A percentile compares a stretch with the other conserved stretches of the same genome.
Evolutionary conservation across 2,329 filamentous ascomycete genomes (phyloP).

Genomic region (Didymella segeticola): DNA sequence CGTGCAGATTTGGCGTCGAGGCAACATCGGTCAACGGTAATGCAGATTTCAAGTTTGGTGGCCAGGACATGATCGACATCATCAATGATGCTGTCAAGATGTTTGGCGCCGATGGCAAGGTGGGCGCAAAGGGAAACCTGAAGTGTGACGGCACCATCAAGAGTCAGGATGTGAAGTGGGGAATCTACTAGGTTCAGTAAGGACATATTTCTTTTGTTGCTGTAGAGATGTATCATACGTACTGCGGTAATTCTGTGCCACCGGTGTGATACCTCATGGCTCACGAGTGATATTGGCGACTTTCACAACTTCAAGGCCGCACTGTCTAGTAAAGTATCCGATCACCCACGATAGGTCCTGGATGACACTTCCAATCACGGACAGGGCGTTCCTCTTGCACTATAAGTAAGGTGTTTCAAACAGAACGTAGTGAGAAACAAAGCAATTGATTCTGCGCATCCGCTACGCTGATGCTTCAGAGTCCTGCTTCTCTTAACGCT

Average conservation of each 20-base stretch:
- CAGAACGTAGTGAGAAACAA: background rate
- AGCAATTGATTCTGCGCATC: background rate
- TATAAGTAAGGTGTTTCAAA: background rate
- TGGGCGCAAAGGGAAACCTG: background rate
- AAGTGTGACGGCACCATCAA: too few species aligned
- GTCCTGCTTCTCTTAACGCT: slow-evolving; percentile 10
- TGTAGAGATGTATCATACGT: too few species aligned
- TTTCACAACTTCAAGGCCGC: too few species aligned
- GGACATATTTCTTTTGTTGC: too few species aligned
- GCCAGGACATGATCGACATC: background rate
- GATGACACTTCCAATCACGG: background rate
- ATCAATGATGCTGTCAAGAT: background rate
- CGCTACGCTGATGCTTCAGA: background rate
- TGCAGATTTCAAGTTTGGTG: background rate
- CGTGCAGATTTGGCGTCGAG: background rate
- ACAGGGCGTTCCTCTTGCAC: background rate
- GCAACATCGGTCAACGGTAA: background rate
- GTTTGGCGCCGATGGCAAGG: background rate
- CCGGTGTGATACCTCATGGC: too few species aligned
- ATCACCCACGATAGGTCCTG: too few species aligned
- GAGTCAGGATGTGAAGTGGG: too few species aligned
- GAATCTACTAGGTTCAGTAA: too few species aligned
- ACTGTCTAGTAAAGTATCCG: too few species aligned
- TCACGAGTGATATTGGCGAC: too few species aligned
- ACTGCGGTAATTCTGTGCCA: too few species aligned